Percentiles rank a stretch among this genome's conserved stretches.
Conservation (phyloP, 306 rosid species). For the Rosa lucieae region DNA sequence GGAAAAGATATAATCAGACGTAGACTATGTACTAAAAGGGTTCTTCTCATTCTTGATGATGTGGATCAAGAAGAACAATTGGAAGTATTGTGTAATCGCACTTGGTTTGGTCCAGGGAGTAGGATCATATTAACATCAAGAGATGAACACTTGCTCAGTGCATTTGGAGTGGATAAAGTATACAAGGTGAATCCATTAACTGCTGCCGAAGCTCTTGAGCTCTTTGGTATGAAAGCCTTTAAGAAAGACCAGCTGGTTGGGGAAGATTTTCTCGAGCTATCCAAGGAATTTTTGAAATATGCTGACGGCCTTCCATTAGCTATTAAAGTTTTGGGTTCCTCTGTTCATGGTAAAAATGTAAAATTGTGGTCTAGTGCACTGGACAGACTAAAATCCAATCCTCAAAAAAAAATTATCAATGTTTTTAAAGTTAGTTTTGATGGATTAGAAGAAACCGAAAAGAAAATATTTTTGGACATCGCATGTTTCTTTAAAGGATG, state of each 20-base stretch:
- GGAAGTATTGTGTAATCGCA: not conserved
- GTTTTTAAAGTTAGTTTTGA: slow-evolving; percentile 17
- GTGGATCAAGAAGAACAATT: slow-evolving; percentile 6
- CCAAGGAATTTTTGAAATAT: slow-evolving; percentile 5
- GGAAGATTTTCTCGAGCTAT: not conserved
- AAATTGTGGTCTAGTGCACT: slow-evolving; percentile 11
- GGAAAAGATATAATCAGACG: not conserved
- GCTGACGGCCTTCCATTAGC: slow-evolving; percentile 19
- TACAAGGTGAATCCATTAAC: not conserved
- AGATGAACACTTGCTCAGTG: slow-evolving; percentile 16
- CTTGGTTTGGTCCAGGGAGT: slow-evolving; percentile 21
- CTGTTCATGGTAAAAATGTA: not conserved
- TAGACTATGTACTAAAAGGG: slow-evolving; percentile 2
- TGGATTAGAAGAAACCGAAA: not conserved
- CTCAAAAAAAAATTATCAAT: not conserved
- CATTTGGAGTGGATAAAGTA: not conserved
- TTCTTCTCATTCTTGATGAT: slow-evolving; percentile 25
- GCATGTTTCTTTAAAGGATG: slow-evolving; percentile 16
- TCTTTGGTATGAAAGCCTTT: slow-evolving; percentile 1
- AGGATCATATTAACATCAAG: slow-evolving; percentile 15
- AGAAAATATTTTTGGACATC: slow-evolving; percentile 17
- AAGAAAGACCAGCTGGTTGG: not conserved
- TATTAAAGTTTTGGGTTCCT: slow-evolving; percentile 13
- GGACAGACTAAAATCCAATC: not conserved
- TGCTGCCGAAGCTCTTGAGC: not conserved